These are phyloP conservation scores for Dactylellina drechsleri DNA, from an alignment of 2,329 filamentous ascomycete species.

Conservation along the genomic window DNA sequence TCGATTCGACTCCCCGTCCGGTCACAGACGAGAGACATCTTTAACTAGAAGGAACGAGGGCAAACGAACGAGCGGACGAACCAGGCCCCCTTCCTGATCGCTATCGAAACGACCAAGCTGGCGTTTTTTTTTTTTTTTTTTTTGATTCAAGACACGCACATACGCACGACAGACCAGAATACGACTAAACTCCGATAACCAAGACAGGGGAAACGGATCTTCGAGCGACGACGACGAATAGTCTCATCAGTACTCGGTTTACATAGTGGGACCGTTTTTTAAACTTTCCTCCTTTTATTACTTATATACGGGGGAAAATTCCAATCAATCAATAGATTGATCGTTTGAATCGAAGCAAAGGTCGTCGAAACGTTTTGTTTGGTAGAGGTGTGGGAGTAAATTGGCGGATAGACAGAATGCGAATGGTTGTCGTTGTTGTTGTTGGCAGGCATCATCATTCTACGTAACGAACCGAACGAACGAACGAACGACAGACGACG, in stretches of 20 bases:
- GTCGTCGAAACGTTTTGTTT: too few relatives aligned
- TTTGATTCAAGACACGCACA: too few relatives aligned
- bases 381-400: too few relatives aligned
- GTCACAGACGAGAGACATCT: not conserved
- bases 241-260: constrained; percentile 1
- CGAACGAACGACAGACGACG: not conserved
- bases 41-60: not conserved
- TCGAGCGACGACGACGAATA: constrained; percentile 16
- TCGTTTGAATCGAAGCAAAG: too few relatives aligned
- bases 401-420: not conserved
- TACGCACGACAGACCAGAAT: constrained; percentile 6
- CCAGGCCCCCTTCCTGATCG: constrained; percentile 19
- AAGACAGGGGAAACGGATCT: constrained; percentile 34
- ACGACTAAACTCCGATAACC: constrained; percentile 19
- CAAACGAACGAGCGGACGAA: too few relatives aligned
- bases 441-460: constrained; percentile 9
- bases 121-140: constrained; percentile 7
- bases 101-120: constrained; percentile 35
- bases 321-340: too few relatives aligned
- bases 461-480: not conserved
- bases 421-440: not conserved
- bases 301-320: too few relatives aligned
- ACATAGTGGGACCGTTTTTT: not conserved
- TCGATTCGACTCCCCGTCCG: too few relatives aligned
- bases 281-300: too few relatives aligned